Evolutionary conservation across 2,329 filamentous ascomycete genomes (phyloP).

Genomic region (Penicillium verrucosum): DNA sequence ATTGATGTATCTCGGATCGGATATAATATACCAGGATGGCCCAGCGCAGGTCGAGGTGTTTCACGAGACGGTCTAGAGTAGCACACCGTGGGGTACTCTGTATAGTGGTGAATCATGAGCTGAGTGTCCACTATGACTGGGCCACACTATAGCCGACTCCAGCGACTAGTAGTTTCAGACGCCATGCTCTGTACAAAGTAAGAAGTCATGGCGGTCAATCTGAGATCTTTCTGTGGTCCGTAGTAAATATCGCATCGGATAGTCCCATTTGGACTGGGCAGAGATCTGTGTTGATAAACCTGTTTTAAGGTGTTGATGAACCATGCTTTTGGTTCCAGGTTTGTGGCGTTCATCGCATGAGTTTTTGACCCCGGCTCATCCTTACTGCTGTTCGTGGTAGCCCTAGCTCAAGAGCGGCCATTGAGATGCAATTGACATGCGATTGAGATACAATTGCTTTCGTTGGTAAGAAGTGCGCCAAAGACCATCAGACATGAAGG

Average conservation of each 20-base stretch:
- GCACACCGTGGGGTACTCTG: slow-evolving; percentile 15
- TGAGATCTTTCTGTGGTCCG: not conserved
- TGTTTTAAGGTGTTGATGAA: not conserved
- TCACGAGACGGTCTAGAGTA: slow-evolving; percentile 17
- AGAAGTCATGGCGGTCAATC: slow-evolving; percentile 16
- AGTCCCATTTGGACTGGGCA: not conserved
- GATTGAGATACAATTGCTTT: not conserved
- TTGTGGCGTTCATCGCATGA: not conserved
- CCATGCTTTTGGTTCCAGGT: not conserved
- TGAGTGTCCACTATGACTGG: slow-evolving; percentile 11
- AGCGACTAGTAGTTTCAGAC: slow-evolving; percentile 18
- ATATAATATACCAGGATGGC: not conserved
- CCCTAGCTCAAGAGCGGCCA: not conserved
- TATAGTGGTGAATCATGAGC: slow-evolving; percentile 6
- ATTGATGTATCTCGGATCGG: slow-evolving; percentile 1
- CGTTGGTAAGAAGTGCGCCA: not conserved
- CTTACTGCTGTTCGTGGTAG: not conserved
- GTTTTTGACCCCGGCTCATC: not conserved
- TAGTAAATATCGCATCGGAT: not conserved
- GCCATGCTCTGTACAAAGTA: not conserved
- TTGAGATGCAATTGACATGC: too few relatives aligned
- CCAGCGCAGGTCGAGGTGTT: not conserved
- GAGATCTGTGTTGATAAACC: not conserved
- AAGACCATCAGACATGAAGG: slow-evolving; percentile 1
- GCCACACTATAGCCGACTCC: slow-evolving; percentile 1